Base-by-base conservation (phyloP, 1,284 basidiomycete species). In the Neotropicomus parvogracilis region DNA sequence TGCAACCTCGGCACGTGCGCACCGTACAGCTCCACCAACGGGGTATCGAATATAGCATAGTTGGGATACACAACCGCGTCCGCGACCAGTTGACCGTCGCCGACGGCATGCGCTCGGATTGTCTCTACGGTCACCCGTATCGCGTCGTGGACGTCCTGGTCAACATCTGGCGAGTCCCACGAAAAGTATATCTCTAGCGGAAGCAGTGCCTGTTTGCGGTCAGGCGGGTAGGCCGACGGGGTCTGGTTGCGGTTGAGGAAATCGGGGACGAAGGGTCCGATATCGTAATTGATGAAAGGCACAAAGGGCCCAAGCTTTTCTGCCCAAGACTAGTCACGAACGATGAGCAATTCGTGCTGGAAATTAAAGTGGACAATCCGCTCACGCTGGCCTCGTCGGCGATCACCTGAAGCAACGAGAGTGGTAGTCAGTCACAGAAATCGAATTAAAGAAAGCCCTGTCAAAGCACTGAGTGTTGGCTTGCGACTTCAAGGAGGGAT, bases 191-290 rank as follows among this genome's bases (percentile, higher is more conserved):
- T 60, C 58, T 77, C 75, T 31, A 78, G 63, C 2, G 79, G 80
- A 7, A 72, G 59, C 45, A 74, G 54, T 6, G 65, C 64, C 6
- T 53, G 56, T 2, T 62, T 51, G 44, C 79, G 74, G 14, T 64
- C 57, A 2, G 76, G 73, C 6, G 78, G 79, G 57, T 72, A 81
- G 0, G 78, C 78, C 2, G 77, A 68, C 3, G 60, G 54, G 4
- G 59, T 62, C 12, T 62, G 49, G 41, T 63, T 68, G 55, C 79
- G 73, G 2, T 62, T 59, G 57, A 77, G 71, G 49, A 78, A 55
- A 19, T 57, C 59, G 1, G 74, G 60, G 5, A 79, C 67, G 72
- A 83, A 82, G 4, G 78, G 76, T 52, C 84, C 79, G 49, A 80
- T 68, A 46, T 70, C 74, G 56, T 80, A 82, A 11, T 75, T 77